These are phyloP conservation scores for Clathrospora elynae DNA, from an alignment of 2,329 filamentous ascomycete genomes.

Conservation along the genomic window DNA sequence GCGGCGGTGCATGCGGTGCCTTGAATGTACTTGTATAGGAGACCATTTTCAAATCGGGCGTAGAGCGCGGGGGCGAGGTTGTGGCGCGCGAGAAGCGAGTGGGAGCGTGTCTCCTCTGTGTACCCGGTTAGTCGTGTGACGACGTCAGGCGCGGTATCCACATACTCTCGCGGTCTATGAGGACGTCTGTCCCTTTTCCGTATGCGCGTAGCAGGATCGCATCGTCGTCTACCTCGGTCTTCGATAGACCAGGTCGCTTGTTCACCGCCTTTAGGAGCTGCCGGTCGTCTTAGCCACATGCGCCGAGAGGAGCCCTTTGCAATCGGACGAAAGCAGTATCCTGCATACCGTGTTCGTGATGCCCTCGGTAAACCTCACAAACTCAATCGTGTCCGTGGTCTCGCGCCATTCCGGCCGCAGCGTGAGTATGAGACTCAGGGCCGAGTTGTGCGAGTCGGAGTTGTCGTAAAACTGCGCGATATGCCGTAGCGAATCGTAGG, in stretches of 20 bases:
- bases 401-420: constrained; percentile 83
- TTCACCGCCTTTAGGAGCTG: constrained; percentile 76
- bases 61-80: constrained; percentile 84
- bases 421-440: constrained; percentile 76
- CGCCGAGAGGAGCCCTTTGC: not conserved
- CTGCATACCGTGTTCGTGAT: constrained; percentile 86
- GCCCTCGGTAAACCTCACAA: constrained; percentile 92
- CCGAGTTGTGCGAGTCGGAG: constrained; percentile 76
- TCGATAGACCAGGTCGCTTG: constrained; percentile 68
- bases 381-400: constrained; percentile 74
- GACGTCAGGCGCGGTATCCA: no score
- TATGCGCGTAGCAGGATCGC: constrained; percentile 91
- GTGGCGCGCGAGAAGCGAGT: constrained; percentile 83
- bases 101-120: constrained; percentile 67
- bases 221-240: constrained; percentile 79
- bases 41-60: constrained; percentile 92
- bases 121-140: constrained; percentile 16
- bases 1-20: constrained; percentile 79
- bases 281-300: constrained; percentile 14
- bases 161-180: constrained; percentile 93
- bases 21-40: constrained; percentile 89
- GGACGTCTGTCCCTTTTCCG: constrained; percentile 88
- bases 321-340: not conserved
- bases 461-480: constrained; percentile 81
- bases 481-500: constrained; percentile 51